A percentile compares a stretch with the other conserved stretches of the same genome.
Evolutionary conservation across 164 flowering plant species (phyloP).

Genomic region (Hamamelis virginiana): DNA sequence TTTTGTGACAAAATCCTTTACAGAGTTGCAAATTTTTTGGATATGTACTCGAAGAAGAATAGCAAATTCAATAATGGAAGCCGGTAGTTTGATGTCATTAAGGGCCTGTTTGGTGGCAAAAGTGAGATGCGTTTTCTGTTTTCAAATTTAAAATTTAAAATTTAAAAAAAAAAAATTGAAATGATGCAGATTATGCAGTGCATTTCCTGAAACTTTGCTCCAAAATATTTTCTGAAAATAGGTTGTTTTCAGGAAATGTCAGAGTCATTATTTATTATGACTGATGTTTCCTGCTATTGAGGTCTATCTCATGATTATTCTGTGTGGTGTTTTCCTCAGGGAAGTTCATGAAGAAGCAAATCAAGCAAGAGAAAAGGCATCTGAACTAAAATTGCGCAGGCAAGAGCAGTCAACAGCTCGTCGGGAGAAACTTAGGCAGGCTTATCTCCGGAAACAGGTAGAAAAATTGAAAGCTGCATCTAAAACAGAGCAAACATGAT

Average conservation of each 20-base stretch:
- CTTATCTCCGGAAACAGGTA: slow-evolving; percentile 73
- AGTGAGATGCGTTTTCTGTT: too few relatives aligned
- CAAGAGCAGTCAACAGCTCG: slow-evolving; percentile 78
- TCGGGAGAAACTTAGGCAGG: slow-evolving; percentile 84
- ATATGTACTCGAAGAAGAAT: too few relatives aligned
- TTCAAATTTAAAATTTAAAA: too few relatives aligned
- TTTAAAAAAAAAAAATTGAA: too few relatives aligned
- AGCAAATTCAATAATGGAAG: too few relatives aligned
- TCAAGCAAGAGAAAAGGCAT: slow-evolving; percentile 75
- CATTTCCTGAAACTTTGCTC: too few relatives aligned
- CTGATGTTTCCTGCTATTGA: not conserved
- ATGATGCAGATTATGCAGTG: too few relatives aligned
- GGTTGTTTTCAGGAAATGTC: not conserved
- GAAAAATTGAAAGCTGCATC: slow-evolving; percentile 76
- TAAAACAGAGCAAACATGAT: slow-evolving; percentile 34
- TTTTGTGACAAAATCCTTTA: too few relatives aligned
- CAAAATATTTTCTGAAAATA: not conserved
- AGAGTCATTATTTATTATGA: too few relatives aligned
- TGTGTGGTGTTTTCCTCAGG: slow-evolving; percentile 39
- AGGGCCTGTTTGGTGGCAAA: too few relatives aligned
- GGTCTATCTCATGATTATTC: not conserved
- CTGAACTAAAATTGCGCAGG: slow-evolving; percentile 66
- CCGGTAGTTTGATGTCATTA: too few relatives aligned
- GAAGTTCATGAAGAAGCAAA: slow-evolving; percentile 91
- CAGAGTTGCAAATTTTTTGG: too few relatives aligned